Conservation (phyloP, 352 stramenopile genomes). For the Phytopythium montanum region DNA sequence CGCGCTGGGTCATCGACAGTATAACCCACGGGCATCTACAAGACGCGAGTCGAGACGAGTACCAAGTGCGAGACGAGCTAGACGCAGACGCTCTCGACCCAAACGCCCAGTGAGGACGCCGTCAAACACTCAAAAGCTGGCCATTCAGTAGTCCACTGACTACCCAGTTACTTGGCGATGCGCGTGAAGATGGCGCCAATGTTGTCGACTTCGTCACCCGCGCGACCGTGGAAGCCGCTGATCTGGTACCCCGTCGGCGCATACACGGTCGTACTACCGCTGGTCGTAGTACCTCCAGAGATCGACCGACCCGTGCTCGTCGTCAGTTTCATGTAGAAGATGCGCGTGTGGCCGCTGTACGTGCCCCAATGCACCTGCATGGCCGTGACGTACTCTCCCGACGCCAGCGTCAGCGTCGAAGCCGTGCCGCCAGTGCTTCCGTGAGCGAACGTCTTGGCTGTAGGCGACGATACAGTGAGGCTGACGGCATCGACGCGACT, state of each 20-base stretch:
- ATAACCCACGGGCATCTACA: conserved; percentile 41
- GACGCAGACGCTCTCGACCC: not conserved
- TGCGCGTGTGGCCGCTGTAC: conserved; percentile 28
- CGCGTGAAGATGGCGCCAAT: conserved; percentile 48
- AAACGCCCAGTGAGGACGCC: not conserved
- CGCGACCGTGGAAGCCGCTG: conserved; percentile 43
- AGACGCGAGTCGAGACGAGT: conserved; percentile 22
- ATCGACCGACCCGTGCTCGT: conserved; percentile 33
- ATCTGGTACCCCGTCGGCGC: conserved; percentile 40
- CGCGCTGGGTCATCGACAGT: conserved; percentile 67
- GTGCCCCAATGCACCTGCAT: conserved; percentile 47
- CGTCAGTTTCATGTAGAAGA: conserved; percentile 42
- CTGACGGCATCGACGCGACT: conserved; percentile 38
- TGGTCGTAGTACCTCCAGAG: conserved; percentile 26
- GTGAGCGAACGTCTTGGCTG: conserved; percentile 21
- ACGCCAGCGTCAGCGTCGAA: conserved; percentile 29
- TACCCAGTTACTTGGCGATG: conserved; percentile 13
- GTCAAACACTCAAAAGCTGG: too few relatives aligned
- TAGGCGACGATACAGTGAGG: conserved; percentile 18
- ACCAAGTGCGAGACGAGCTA: conserved; percentile 17
- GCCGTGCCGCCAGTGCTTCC: conserved; percentile 32
- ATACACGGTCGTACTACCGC: conserved; percentile 21
- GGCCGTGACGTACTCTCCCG: conserved; percentile 37
- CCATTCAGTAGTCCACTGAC: too few relatives aligned
- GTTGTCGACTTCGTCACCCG: conserved; percentile 33